Evolutionary conservation across 2,329 filamentous ascomycete genomes (phyloP), one percentile per base, ranked within the genome.

Genomic region (Microsporum canis): DNA sequence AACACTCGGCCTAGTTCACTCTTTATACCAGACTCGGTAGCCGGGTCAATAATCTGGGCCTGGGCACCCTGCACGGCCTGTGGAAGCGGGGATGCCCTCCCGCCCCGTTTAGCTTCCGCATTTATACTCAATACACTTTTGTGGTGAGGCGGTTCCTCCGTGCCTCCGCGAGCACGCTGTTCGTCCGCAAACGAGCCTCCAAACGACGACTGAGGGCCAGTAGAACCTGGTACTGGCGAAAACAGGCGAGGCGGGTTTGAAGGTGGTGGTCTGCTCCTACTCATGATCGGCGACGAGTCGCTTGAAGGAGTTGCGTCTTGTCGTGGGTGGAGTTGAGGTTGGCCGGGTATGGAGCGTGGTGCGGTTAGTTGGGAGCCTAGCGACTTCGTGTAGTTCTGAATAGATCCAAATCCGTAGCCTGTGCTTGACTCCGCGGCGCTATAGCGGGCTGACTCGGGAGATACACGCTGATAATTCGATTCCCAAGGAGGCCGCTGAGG

Each of bases 1-100:
- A 96, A 96, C 81, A 96, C 95, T 64, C 90, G 86, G 33, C 91
- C 91, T 71, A 96, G 91, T 71, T 96, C 92, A 71, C 86, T 95
- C 79, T 96, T 96, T 70, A 96, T 95, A 49, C 88, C 88, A 8
- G 90, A 88, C 71, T 96, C 91, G 14, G 87, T 88, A 12, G 85
- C 84, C 4, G 90, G 89, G 2, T 88, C 89, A 59, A 88, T 82
- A 71, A 96, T 91, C 0, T 96, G 91, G 27, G 92, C 91, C 71
- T 96, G 91, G 0, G 89, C 91, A 27, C 92, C 92, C 71, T 96
- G 92, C 0, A 96, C 91, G 29, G 92, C 91, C 73, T 96, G 92
- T 0, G 92, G 92, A 14, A 96, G 78, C 1, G 92, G 92, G 6
- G 92, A 96, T 43, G 90, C 81, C 57, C 91, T 86, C 1, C 91